These are phyloP conservation scores for Venturiaceae sp. DNA, from an alignment of 2,329 filamentous ascomycete species.

Conservation along the genomic window DNA sequence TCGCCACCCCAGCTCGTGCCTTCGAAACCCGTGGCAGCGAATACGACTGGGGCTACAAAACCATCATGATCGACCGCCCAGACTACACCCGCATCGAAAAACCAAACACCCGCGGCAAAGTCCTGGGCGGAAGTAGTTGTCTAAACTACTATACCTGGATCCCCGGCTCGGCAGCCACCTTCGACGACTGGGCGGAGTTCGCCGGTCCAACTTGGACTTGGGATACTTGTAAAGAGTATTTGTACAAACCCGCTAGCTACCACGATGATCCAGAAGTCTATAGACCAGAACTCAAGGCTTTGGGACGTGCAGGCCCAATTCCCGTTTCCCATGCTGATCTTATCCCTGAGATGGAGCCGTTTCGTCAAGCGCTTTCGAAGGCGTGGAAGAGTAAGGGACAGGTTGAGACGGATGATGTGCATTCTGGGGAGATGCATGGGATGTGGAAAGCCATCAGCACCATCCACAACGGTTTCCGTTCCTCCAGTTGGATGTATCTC, in stretches of 20 bases:
- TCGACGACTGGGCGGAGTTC: slow-evolving; percentile 39
- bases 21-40: slow-evolving; percentile 45
- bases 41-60: slow-evolving; percentile 53
- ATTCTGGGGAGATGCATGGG: slow-evolving; percentile 44
- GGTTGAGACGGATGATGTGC: slow-evolving; percentile 43
- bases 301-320: slow-evolving; percentile 42
- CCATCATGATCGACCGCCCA: slow-evolving; percentile 47
- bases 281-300: slow-evolving; percentile 35
- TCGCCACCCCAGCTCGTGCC: slow-evolving; percentile 43
- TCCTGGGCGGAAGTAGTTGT: slow-evolving; percentile 47
- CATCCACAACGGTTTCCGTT: slow-evolving; percentile 49
- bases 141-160: slow-evolving; percentile 59
- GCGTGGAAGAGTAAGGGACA: slow-evolving; percentile 47
- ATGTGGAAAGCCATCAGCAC: slow-evolving; percentile 44
- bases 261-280: slow-evolving; percentile 44
- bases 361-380: slow-evolving; percentile 39
- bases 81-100: slow-evolving; percentile 54
- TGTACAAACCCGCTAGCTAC: slow-evolving; percentile 48
- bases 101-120: slow-evolving; percentile 52
- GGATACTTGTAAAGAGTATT: slow-evolving; percentile 40
- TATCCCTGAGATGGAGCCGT: slow-evolving; percentile 40
- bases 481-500: slow-evolving; percentile 42
- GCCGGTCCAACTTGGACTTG: slow-evolving; percentile 46
- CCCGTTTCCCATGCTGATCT: slow-evolving; percentile 46
- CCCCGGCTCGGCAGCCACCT: slow-evolving; percentile 47